Percentiles rank a stretch among this genome's conserved stretches.
phyloP scores from a whole-genome alignment of 345 rosid species.

The Salix dunnii region DNA sequence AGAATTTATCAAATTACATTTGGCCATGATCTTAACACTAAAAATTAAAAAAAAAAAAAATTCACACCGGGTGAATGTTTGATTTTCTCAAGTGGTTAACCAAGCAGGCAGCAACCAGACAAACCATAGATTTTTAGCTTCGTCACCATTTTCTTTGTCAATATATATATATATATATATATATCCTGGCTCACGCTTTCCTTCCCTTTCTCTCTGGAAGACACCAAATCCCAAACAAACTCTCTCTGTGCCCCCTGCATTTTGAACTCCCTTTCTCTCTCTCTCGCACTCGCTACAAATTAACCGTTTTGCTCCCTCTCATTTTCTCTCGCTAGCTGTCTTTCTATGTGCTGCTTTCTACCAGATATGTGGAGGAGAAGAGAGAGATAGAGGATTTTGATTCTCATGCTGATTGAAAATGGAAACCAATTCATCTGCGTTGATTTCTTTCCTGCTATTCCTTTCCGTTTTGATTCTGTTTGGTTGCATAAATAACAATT shows the following conservation, averaged over 20 bases:
- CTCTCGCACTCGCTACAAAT: too few relatives aligned
- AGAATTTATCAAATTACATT: too few relatives aligned
- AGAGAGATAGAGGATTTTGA: too few relatives aligned
- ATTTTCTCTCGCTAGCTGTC: background rate
- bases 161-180: background rate
- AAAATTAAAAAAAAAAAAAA: too few relatives aligned
- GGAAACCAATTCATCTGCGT: conserved; percentile 9
- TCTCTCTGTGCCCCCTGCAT: background rate
- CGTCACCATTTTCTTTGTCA: background rate
- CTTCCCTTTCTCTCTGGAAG: background rate
- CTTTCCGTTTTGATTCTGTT: conserved; percentile 18
- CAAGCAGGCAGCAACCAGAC: too few relatives aligned
- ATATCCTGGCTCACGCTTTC: background rate
- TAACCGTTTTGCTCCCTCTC: background rate
- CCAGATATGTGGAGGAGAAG: too few relatives aligned
- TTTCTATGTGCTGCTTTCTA: background rate
- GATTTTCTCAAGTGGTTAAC: too few relatives aligned
- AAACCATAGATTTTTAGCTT: too few relatives aligned
- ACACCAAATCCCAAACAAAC: background rate
- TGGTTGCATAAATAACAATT: background rate
- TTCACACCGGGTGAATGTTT: too few relatives aligned
- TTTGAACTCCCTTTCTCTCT: background rate
- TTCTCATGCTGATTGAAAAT: background rate
- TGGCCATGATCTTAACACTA: too few relatives aligned
- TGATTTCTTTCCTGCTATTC: conserved; percentile 2